Evolutionary conservation across 768 basidiomycete genomes (phyloP).

Genomic region (Rhodotorula taiwanensis): DNA sequence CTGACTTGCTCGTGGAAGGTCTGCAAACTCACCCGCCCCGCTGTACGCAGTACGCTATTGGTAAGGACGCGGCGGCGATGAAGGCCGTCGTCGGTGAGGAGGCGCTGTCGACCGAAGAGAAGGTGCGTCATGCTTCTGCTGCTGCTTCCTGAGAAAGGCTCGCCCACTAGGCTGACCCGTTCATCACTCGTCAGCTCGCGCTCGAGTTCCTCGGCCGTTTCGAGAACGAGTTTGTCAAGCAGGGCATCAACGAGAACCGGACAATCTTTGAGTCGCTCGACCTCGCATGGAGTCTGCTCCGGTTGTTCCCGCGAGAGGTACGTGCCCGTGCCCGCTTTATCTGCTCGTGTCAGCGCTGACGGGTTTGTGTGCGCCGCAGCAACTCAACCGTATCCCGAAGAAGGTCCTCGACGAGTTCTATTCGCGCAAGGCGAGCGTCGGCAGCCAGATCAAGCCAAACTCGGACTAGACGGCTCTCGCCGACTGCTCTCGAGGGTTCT

Average conservation of each 20-base stretch:
- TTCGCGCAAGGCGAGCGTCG: slow-evolving; percentile 33
- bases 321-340: background rate
- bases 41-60: slow-evolving; percentile 97
- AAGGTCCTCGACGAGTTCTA: slow-evolving; percentile 34
- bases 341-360: background rate
- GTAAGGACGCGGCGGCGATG: slow-evolving; percentile 86
- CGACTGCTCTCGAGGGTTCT: background rate
- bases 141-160: too few species aligned
- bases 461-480: background rate
- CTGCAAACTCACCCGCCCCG: background rate
- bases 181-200: too few species aligned
- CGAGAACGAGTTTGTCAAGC: slow-evolving; percentile 92
- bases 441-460: slow-evolving; percentile 26
- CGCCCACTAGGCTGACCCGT: too few species aligned
- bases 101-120: slow-evolving; percentile 88
- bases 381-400: slow-evolving; percentile 36
- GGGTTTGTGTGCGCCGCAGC: background rate
- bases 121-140: slow-evolving; percentile 45
- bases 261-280: slow-evolving; percentile 96
- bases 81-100: slow-evolving; percentile 99
- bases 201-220: slow-evolving; percentile 97
- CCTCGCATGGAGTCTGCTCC: slow-evolving; percentile 89
- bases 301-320: slow-evolving; percentile 92
- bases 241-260: slow-evolving; percentile 91
- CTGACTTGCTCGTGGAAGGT: slow-evolving; percentile 60